Percentiles rank a stretch among this genome's conserved stretches.
Conservation (phyloP, 2,329 filamentous ascomycete genomes). For the Colletotrichum gigasporum region DNA sequence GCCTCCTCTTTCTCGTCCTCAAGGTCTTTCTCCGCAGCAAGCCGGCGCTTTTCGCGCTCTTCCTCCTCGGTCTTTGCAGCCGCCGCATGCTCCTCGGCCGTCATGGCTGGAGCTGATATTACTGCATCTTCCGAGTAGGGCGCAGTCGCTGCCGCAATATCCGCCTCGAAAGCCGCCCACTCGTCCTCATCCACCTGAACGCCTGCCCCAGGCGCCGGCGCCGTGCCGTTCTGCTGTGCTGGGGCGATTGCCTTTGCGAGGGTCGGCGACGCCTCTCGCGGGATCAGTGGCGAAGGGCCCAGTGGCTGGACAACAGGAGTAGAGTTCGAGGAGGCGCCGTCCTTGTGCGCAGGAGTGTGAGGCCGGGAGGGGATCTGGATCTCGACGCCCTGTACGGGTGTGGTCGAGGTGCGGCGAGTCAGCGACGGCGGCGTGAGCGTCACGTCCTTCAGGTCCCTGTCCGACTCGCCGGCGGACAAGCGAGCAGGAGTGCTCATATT, state of each 20-base stretch:
- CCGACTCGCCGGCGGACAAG: conserved; percentile 33
- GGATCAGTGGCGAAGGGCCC: conserved; percentile 49
- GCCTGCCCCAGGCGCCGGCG: conserved; percentile 29
- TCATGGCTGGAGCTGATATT: conserved; percentile 75
- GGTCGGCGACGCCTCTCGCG: conserved; percentile 35
- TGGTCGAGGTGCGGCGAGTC: conserved; percentile 58
- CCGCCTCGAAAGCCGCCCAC: conserved; percentile 88
- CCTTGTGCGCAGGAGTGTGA: conserved; percentile 63
- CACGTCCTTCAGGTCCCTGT: conserved; percentile 33
- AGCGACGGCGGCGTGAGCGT: conserved; percentile 52
- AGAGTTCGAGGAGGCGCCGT: conserved; percentile 50
- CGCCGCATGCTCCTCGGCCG: conserved; percentile 68
- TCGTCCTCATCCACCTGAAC: conserved; percentile 73
- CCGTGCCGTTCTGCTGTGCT: conserved; percentile 29
- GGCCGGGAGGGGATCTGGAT: conserved; percentile 72
- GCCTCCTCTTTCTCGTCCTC: conserved; percentile 81
- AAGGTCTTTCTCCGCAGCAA: conserved; percentile 63
- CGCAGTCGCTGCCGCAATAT: conserved; percentile 66
- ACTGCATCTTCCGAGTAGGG: conserved; percentile 59
- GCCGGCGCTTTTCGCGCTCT: conserved; percentile 60
- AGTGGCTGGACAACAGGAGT: conserved; percentile 42
- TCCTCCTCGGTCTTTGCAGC: conserved; percentile 61
- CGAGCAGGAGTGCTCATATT: conserved; percentile 39
- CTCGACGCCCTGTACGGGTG: conserved; percentile 65
- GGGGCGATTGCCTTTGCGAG: conserved; percentile 15